phyloP scores from a whole-genome alignment of 1,284 basidiomycete genomes.

The Ceratorhiza oryzae-sativae region DNA sequence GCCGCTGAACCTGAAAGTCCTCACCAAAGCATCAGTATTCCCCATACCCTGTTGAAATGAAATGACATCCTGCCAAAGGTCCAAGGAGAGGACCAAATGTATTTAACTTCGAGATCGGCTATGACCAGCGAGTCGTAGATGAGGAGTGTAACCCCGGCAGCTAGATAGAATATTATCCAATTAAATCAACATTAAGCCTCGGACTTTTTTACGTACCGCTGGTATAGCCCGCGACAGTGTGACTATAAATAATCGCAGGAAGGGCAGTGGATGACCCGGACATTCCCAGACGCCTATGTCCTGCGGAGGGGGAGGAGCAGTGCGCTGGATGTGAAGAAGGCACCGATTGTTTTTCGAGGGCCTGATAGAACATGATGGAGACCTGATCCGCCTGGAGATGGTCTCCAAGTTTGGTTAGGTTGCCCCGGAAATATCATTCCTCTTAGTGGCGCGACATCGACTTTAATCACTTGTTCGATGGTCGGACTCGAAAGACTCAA shows the following conservation, averaged over 20 bases:
- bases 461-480: neutral
- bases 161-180: neutral
- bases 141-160: neutral
- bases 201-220: neutral
- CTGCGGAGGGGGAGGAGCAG: neutral
- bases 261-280: neutral
- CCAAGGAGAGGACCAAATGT: slow-evolving; percentile 22
- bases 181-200: no score
- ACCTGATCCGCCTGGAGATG: neutral
- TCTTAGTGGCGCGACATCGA: neutral
- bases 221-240: neutral
- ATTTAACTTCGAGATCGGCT: slow-evolving; percentile 1
- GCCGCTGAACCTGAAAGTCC: no score
- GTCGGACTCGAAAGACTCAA: neutral
- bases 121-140: slow-evolving; percentile 12
- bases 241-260: neutral
- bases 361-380: neutral
- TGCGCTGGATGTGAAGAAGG: neutral
- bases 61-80: slow-evolving; percentile 20
- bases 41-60: slow-evolving; percentile 31
- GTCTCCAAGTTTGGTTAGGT: neutral
- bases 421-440: neutral
- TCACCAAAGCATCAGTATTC: neutral
- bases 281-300: neutral
- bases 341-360: neutral